A percentile compares a stretch with the other conserved stretches of the same genome.
Evolutionary conservation across 1,284 basidiomycete species (phyloP).

Genomic region (Ceratobasidium papillatum): DNA sequence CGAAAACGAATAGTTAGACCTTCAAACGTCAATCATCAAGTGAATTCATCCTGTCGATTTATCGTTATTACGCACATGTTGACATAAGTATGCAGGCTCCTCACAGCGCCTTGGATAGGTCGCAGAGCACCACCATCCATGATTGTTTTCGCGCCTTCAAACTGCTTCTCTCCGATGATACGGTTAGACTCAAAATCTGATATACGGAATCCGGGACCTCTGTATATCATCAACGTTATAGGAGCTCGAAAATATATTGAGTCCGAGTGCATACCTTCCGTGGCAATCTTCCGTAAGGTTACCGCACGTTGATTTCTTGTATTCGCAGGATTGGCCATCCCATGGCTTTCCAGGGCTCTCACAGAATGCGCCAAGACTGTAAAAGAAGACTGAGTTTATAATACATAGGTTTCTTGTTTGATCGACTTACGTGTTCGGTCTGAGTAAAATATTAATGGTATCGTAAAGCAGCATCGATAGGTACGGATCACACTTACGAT

Average conservation of each 20-base stretch:
- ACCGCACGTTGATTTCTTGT: constrained; percentile 78
- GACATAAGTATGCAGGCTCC: constrained; percentile 71
- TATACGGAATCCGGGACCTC: constrained; percentile 74
- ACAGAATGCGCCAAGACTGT: constrained; percentile 75
- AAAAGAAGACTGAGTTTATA: neutral
- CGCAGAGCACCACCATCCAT: constrained; percentile 57
- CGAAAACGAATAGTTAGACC: constrained; percentile 70
- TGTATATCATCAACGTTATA: constrained; percentile 47
- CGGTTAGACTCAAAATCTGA: constrained; percentile 77
- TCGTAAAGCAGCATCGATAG: neutral
- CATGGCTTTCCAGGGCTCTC: constrained; percentile 74
- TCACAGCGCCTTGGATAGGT: constrained; percentile 65
- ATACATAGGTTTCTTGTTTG: neutral
- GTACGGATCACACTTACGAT: neutral
- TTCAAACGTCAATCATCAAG: constrained; percentile 47
- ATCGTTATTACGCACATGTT: constrained; percentile 62
- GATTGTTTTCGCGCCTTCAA: constrained; percentile 67
- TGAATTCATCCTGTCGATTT: neutral
- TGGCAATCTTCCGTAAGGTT: constrained; percentile 71
- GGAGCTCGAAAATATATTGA: neutral
- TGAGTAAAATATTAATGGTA: constrained; percentile 45
- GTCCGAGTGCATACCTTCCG: constrained; percentile 63
- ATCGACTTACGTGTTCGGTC: constrained; percentile 72
- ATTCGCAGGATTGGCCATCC: constrained; percentile 71
- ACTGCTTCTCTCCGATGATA: constrained; percentile 73